phyloP scores from a whole-genome alignment of 2,329 filamentous ascomycete species.

The Gremmenia infestans region DNA sequence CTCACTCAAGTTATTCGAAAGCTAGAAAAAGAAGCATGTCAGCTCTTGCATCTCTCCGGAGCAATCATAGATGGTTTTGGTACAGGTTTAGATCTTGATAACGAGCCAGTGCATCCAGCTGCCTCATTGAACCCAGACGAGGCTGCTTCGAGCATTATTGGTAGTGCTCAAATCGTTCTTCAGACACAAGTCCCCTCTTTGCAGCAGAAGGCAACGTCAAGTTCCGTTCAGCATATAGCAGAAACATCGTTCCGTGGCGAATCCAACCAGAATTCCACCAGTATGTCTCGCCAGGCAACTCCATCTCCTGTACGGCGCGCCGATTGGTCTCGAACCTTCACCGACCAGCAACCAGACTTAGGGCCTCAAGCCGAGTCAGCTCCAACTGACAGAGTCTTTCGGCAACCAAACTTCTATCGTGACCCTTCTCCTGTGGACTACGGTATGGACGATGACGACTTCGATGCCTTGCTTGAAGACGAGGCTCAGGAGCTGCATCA shows the following conservation, averaged over 20 bases:
- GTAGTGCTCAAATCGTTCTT: slow-evolving; percentile 27
- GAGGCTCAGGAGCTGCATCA: slow-evolving; percentile 22
- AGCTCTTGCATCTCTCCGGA: slow-evolving; percentile 23
- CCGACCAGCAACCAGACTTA: neutral
- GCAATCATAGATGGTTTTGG: slow-evolving; percentile 29
- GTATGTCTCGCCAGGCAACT: slow-evolving; percentile 2
- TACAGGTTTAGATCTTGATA: slow-evolving; percentile 8
- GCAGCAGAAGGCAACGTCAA: neutral
- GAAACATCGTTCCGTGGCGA: neutral
- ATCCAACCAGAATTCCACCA: neutral
- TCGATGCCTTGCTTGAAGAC: slow-evolving; percentile 19
- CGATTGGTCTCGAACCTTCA: neutral
- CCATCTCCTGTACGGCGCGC: slow-evolving; percentile 8
- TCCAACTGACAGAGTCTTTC: neutral
- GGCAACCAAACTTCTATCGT: slow-evolving; percentile 20
- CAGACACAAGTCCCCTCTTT: slow-evolving; percentile 27
- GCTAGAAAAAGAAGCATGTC: slow-evolving; percentile 23
- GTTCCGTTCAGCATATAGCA: neutral
- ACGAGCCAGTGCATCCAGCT: neutral
- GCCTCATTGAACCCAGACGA: slow-evolving; percentile 9
- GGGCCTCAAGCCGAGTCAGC: neutral
- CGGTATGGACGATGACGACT: slow-evolving; percentile 22
- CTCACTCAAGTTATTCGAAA: slow-evolving; percentile 21
- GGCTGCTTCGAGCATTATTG: slow-evolving; percentile 16
- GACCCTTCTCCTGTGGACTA: slow-evolving; percentile 17